Percentiles rank a stretch among this genome's conserved stretches.
Evolutionary conservation across 805 yeast species (phyloP).

Genomic region (Lipomyces mesembrius): DNA sequence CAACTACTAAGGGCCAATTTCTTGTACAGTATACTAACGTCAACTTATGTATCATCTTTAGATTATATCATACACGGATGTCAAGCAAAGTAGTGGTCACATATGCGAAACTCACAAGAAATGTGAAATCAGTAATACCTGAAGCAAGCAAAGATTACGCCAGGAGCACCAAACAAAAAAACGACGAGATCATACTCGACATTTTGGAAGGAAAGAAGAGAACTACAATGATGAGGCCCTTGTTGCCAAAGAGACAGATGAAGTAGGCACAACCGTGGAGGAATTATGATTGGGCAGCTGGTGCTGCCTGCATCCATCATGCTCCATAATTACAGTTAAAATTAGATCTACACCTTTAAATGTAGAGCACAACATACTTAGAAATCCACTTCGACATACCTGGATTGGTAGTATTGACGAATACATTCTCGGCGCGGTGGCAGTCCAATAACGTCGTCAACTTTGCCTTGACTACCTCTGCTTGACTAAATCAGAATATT

Average conservation of each 20-base stretch:
- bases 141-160: background rate
- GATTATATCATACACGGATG: background rate
- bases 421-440: constrained; percentile 20
- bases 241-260: background rate
- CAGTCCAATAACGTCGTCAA: constrained; percentile 3
- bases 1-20: background rate
- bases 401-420: constrained; percentile 22
- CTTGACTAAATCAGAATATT: constrained; percentile 8
- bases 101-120: background rate
- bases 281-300: background rate
- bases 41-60: background rate
- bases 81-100: background rate
- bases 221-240: background rate
- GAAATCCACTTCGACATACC: background rate
- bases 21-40: too few relatives aligned
- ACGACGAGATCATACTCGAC: background rate
- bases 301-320: constrained; percentile 14
- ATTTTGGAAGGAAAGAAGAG: background rate
- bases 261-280: background rate
- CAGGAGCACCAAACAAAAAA: background rate
- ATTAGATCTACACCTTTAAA: constrained; percentile 15
- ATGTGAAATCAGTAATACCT: background rate
- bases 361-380: background rate
- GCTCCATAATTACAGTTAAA: constrained; percentile 25
- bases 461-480: constrained; percentile 16